Evolutionary conservation across 768 basidiomycete genomes (phyloP), one percentile per base, ranked within the genome.

Genomic region (Mycena belliarum): DNA sequence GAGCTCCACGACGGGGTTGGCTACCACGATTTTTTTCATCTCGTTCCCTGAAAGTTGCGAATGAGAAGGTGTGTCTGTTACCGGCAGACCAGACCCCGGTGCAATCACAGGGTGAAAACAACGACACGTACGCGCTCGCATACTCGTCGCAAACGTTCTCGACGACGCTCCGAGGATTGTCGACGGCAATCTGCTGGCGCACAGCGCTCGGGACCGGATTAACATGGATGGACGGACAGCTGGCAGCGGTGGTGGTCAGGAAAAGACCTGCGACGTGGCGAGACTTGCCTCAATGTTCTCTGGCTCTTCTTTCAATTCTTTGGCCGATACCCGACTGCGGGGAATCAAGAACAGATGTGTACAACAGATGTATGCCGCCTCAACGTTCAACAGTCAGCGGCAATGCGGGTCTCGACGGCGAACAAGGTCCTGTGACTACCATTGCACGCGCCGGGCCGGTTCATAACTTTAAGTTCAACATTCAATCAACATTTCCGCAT

Each of bases 1-100:
- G 50, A 98, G 84, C 76, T 97, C 95, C 46, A 97, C 94, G 44
- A 97, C 84, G 7, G 94, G 94, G 68, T 95, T 94, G 69, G 82
- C 77, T 48, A 95, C 94, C 26, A 80, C 81, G 67, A 97, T 95
- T 71, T 89, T 91, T 70, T 49, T 43, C 65, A 69, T 68, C 41
- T 68, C 63, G 49, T 32, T 60, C 57, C 56, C 59, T 68, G 48
- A 25, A 53, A 56, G 52, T 57, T 41, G 23, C 24, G 42, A n/a
- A 32, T 53, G 25, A 49, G 49, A 4, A 45, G 16, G 32, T 28
- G 29, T 28, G 8, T 20, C 14, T 42, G 4, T 18, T 21, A 4
- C 20, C 48, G 55, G 48, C n/a, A 14, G 28, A 20, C 7, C 23
- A 24, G 10, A 52, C 18, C 21, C 51, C 50, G 51, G 46, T 10